Conservation (phyloP, 352 stramenopile species). For the Phytophthora podocarpi region DNA sequence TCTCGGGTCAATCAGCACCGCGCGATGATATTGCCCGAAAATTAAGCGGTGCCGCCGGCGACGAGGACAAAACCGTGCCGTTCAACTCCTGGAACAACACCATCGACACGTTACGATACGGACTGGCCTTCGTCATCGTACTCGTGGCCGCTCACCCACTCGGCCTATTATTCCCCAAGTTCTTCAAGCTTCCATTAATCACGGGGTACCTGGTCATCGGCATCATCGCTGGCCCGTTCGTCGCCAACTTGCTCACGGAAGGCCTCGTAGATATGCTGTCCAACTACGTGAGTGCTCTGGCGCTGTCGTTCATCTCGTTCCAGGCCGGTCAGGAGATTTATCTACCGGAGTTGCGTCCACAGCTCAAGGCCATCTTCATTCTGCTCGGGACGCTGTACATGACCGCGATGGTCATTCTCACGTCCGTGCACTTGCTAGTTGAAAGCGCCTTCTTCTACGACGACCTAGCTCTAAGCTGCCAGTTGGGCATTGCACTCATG, state of each 20-base stretch:
- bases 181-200: slow-evolving; percentile 36
- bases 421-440: slow-evolving; percentile 41
- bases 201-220: slow-evolving; percentile 34
- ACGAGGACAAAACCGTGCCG: slow-evolving; percentile 37
- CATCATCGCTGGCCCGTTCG: slow-evolving; percentile 30
- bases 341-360: slow-evolving; percentile 58
- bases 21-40: slow-evolving; percentile 21
- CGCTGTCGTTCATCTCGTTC: slow-evolving; percentile 80
- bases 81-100: slow-evolving; percentile 50
- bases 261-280: slow-evolving; percentile 28
- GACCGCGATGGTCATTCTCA: slow-evolving; percentile 62
- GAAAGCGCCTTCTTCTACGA: slow-evolving; percentile 69
- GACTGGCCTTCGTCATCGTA: slow-evolving; percentile 60
- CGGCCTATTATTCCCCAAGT: slow-evolving; percentile 30
- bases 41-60: slow-evolving; percentile 21
- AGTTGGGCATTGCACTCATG: slow-evolving; percentile 72
- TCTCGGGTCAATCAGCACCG: slow-evolving; percentile 12
- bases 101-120: slow-evolving; percentile 52
- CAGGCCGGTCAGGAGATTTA: slow-evolving; percentile 80
- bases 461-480: slow-evolving; percentile 49
- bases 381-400: slow-evolving; percentile 56
- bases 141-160: slow-evolving; percentile 36
- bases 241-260: slow-evolving; percentile 26
- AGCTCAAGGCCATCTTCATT: slow-evolving; percentile 66
- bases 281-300: slow-evolving; percentile 60